Percentiles rank a stretch among this genome's conserved stretches.
Evolutionary conservation across 1,139 yeast genomes (phyloP).

Genomic region (Arxiozyma telluris): DNA sequence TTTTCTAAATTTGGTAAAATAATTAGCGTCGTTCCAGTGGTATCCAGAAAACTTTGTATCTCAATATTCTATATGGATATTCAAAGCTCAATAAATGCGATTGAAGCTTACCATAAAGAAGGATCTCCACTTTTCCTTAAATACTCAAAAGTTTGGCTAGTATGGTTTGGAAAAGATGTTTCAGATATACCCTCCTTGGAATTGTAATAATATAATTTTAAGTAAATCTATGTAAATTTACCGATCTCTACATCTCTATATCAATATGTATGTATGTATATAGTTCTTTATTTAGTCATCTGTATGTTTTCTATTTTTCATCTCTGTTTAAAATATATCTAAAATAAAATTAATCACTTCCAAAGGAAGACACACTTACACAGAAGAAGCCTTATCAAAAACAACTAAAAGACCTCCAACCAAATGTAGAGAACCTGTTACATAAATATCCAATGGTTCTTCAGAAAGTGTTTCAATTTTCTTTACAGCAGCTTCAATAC

Average conservation of each 20-base stretch:
- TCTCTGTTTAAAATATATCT: background rate
- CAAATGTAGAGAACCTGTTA: constrained; percentile 86
- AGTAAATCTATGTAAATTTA: background rate
- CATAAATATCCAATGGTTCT: constrained; percentile 60
- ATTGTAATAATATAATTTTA: constrained; percentile 8
- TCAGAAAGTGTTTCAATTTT: constrained; percentile 33
- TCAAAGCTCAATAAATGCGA: constrained; percentile 55
- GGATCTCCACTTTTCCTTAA: constrained; percentile 36
- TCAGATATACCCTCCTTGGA: constrained; percentile 46
- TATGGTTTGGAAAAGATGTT: constrained; percentile 62
- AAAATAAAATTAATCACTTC: background rate
- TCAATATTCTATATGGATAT: constrained; percentile 57
- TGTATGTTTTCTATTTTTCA: background rate
- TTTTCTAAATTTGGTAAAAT: constrained; percentile 52
- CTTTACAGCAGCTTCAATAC: constrained; percentile 67
- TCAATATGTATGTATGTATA: background rate
- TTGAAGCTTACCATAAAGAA: constrained; percentile 35
- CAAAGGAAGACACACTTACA: constrained; percentile 5
- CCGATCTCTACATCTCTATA: background rate
- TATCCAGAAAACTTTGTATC: constrained; percentile 57
- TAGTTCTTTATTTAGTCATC: background rate
- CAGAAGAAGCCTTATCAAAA: constrained; percentile 37
- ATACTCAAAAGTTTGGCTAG: constrained; percentile 48
- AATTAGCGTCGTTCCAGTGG: constrained; percentile 55
- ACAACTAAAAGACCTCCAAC: constrained; percentile 93